phyloP scores from a whole-genome alignment of 2,329 filamentous ascomycete genomes.

The Sporothrix phasma region DNA sequence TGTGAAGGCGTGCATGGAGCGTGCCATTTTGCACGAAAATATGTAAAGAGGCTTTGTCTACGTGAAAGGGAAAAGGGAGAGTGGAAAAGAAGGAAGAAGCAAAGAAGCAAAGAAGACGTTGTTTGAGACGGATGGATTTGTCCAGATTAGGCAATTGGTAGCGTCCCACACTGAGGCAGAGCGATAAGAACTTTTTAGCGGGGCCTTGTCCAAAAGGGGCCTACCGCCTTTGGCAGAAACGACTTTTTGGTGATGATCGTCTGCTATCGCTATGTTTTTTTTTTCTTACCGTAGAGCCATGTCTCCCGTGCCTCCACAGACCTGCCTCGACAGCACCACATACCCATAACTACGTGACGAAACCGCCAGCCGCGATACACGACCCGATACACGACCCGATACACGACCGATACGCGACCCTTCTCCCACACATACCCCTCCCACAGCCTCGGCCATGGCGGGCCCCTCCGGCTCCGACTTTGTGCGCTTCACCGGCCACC shows the following conservation, averaged over 20 bases:
- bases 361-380: neutral
- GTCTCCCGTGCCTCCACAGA: no score
- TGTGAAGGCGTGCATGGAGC: no score
- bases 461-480: constrained; percentile 12
- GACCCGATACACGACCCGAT: no score
- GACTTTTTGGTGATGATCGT: constrained; percentile 8
- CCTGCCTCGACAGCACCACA: neutral
- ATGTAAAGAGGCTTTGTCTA: no score
- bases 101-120: no score
- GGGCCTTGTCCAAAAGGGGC: neutral
- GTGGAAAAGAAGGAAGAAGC: no score
- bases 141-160: no score
- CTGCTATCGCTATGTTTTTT: constrained; percentile 2
- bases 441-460: constrained; percentile 10
- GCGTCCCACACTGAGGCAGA: neutral
- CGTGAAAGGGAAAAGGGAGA: no score
- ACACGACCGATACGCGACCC: no score
- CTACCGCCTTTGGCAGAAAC: constrained; percentile 17
- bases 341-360: neutral
- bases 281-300: neutral
- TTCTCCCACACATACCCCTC: neutral
- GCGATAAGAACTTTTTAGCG: constrained; percentile 11
- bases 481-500: constrained; percentile 68
- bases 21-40: no score
- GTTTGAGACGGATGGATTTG: no score